A percentile compares a stretch with the other conserved stretches of the same genome.
phyloP scores from a whole-genome alignment of 768 basidiomycete species.

The Infundibulicybe gibba region DNA sequence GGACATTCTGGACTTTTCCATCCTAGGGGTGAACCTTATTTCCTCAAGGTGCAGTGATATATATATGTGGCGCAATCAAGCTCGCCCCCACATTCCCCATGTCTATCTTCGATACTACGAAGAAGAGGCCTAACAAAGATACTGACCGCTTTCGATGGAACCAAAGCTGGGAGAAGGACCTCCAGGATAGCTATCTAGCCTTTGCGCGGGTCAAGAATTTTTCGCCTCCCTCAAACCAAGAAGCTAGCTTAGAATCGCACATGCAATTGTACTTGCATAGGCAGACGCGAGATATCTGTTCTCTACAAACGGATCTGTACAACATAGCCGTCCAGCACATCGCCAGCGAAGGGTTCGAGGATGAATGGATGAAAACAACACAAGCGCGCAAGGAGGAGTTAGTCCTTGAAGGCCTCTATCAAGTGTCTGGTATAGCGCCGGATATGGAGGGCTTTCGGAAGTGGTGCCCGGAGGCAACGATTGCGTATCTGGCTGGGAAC shows the following conservation, averaged over 20 bases:
- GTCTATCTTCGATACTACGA: not conserved
- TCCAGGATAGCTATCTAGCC: slow-evolving; percentile 1
- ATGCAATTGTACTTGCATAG: no score
- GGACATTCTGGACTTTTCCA: no score
- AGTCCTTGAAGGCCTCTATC: slow-evolving; percentile 12
- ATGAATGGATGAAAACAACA: slow-evolving; percentile 5
- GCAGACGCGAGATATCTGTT: slow-evolving; percentile 2
- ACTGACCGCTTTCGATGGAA: slow-evolving; percentile 8
- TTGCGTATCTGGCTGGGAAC: slow-evolving; percentile 3
- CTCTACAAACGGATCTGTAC: slow-evolving; percentile 4
- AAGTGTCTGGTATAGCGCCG: slow-evolving; percentile 4
- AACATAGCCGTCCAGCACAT: slow-evolving; percentile 1
- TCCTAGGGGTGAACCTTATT: no score
- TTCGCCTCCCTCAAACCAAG: not conserved
- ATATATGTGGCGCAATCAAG: not conserved
- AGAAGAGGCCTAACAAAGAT: slow-evolving; percentile 8
- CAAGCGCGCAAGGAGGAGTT: slow-evolving; percentile 3
- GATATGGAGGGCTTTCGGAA: slow-evolving; percentile 12
- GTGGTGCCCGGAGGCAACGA: slow-evolving; percentile 16
- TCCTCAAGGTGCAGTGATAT: not conserved
- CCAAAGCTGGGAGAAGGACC: slow-evolving; percentile 11
- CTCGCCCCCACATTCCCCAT: not conserved
- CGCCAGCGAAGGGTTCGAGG: slow-evolving; percentile 6
- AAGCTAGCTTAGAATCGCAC: not conserved
- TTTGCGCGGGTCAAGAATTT: not conserved